These are phyloP conservation scores for Balansia obtecta DNA, from an alignment of 2,329 filamentous ascomycete genomes.

Conservation along the genomic window DNA sequence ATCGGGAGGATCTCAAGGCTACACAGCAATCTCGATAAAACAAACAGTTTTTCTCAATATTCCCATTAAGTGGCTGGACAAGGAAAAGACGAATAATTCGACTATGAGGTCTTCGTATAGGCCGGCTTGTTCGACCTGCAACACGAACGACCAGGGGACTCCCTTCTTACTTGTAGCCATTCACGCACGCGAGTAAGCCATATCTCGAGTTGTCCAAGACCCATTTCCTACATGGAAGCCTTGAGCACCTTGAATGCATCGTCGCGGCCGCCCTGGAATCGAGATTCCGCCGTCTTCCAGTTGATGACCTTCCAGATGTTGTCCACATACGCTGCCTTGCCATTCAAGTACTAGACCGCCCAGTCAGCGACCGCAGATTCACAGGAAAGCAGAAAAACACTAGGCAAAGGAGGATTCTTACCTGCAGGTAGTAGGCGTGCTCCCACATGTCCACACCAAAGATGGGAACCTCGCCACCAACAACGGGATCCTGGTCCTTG, in stretches of 20 bases:
- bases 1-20: not conserved
- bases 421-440: slow-evolving; percentile 81
- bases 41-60: not conserved
- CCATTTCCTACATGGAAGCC: slow-evolving; percentile 23
- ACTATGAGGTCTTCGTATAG: too few species aligned
- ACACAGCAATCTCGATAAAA: not conserved
- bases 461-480: slow-evolving; percentile 51
- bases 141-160: too few species aligned
- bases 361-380: not conserved
- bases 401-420: slow-evolving; percentile 16
- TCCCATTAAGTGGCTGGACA: not conserved
- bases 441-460: slow-evolving; percentile 87
- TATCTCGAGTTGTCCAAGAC: too few species aligned
- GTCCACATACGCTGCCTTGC: slow-evolving; percentile 61
- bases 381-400: not conserved
- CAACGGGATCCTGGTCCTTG: slow-evolving; percentile 75
- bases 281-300: slow-evolving; percentile 57
- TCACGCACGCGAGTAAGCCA: too few species aligned
- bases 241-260: slow-evolving; percentile 33
- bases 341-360: slow-evolving; percentile 55
- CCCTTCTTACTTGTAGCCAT: too few species aligned
- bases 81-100: not conserved
- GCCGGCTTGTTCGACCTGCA: too few species aligned
- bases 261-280: slow-evolving; percentile 39
- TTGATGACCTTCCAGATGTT: slow-evolving; percentile 72